Base-by-base conservation (phyloP, 2,329 filamentous ascomycete genomes). In the Aureobasidium pullulans region DNA sequence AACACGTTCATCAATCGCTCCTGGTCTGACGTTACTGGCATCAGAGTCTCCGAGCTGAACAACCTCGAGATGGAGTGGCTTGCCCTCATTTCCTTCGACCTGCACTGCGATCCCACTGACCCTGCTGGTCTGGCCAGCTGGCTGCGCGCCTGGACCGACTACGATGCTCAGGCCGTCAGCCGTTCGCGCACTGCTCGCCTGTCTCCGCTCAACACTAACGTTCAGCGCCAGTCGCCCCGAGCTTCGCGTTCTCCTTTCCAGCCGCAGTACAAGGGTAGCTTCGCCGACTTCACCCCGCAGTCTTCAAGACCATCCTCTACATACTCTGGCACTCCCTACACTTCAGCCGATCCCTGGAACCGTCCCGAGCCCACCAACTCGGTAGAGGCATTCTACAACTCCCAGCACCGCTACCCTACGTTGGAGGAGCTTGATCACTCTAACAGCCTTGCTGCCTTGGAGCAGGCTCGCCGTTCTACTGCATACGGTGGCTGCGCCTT, bases 1-100 rank as follows among this genome's bases (percentile, higher is more conserved):
- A 96, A 96, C 76, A 96, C 92, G 6, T 96, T 96, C 75, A 92
- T 96, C 80, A 96, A 96, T 76, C 88, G 90, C 59, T 96, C 92
- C 1, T 96, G 92, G 92, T 90, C 92, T 5, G 92, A 96, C 70
- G 92, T 96, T 56, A 96, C 90, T 74, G 90, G 89, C 62, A 96
- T 96, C 65, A 80, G 86, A 34, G 90, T 96, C 19, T 76, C 82
- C 2, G 90, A 96, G 69, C 81, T 96, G 66, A 96, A 96, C 76
- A 79, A 81, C 62, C 82, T 96, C 72, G 92, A 96, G 77, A 84
- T 87, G 67, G 88, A 95, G 67, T 96, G 92, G 92, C 81, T 96
- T 42, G 80, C 84, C 59, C 85, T 86, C 43, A 94, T 95, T 71
- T 81, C 84, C 66, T 96, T 90, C 87, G 82, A 86, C 64, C 84